Evolutionary conservation across 495 filamentous ascomycete genomes (phyloP).

Genomic region (Aspergillus egyptiacus): DNA sequence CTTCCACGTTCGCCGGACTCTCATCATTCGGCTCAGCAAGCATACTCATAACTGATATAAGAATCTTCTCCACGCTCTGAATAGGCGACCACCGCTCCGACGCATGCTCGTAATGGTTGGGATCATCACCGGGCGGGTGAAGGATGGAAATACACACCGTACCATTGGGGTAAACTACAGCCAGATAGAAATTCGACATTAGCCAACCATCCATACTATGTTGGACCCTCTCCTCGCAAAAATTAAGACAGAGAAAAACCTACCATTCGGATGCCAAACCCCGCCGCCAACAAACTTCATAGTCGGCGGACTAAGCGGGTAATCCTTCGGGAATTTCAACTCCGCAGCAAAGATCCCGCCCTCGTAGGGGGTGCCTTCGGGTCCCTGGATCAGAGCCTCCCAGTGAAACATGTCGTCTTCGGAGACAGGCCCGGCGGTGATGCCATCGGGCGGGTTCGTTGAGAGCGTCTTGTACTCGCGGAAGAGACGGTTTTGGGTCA

Average conservation of each 20-base stretch:
- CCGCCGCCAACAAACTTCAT: slow-evolving; percentile 88
- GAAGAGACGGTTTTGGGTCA: slow-evolving; percentile 85
- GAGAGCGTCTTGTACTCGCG: slow-evolving; percentile 90
- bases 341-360: slow-evolving; percentile 91
- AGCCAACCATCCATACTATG: not conserved
- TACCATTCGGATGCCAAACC: slow-evolving; percentile 96
- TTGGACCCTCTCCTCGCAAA: not conserved
- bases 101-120: slow-evolving; percentile 97
- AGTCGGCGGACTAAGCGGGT: slow-evolving; percentile 84
- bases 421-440: slow-evolving; percentile 85
- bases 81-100: slow-evolving; percentile 95
- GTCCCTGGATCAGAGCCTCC: slow-evolving; percentile 95
- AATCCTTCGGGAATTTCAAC: slow-evolving; percentile 92
- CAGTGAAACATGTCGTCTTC: slow-evolving; percentile 96
- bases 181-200: slow-evolving; percentile 3
- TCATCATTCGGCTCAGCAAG: slow-evolving; percentile 98
- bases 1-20: slow-evolving; percentile 95
- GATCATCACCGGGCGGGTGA: slow-evolving; percentile 96
- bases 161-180: slow-evolving; percentile 80
- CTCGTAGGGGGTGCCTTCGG: slow-evolving; percentile 93
- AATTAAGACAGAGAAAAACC: slow-evolving; percentile 13
- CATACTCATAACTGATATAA: slow-evolving; percentile 98
- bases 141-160: slow-evolving; percentile 97
- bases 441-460: slow-evolving; percentile 82
- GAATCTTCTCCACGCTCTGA: slow-evolving; percentile 95